These are phyloP conservation scores for Pseudopyricularia cyperi DNA, from an alignment of 2,329 filamentous ascomycete genomes.

Conservation along the genomic window DNA sequence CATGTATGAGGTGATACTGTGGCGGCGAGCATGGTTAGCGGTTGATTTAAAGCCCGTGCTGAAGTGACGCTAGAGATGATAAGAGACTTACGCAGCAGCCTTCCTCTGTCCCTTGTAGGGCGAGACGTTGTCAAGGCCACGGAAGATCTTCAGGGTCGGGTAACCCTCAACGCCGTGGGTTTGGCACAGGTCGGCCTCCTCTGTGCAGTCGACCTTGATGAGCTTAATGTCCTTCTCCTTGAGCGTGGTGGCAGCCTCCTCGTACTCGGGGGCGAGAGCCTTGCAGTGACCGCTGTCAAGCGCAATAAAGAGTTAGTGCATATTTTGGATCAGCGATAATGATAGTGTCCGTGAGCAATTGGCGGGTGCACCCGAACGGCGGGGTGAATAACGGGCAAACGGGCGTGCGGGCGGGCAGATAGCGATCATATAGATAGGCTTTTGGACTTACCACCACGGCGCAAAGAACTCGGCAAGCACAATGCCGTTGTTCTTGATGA, in stretches of 20 bases:
- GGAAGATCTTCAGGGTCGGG: slow-evolving; percentile 98
- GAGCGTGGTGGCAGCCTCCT: slow-evolving; percentile 69
- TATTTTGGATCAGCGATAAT: background rate
- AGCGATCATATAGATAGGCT: too few species aligned
- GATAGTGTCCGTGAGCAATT: background rate
- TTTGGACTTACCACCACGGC: slow-evolving; percentile 39
- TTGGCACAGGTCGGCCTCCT: slow-evolving; percentile 84
- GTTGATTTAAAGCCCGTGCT: background rate
- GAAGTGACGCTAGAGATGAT: background rate
- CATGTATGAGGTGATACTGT: slow-evolving; percentile 72
- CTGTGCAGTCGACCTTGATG: slow-evolving; percentile 89
- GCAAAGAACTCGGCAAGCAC: slow-evolving; percentile 69
- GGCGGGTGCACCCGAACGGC: background rate
- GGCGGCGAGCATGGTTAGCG: background rate
- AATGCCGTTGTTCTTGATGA: slow-evolving; percentile 73
- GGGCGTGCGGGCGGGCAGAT: background rate
- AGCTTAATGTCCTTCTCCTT: slow-evolving; percentile 82
- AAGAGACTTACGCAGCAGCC: slow-evolving; percentile 50
- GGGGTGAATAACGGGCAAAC: too few species aligned
- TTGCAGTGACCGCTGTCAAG: slow-evolving; percentile 89
- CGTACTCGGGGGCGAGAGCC: slow-evolving; percentile 86
- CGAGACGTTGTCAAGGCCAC: slow-evolving; percentile 65
- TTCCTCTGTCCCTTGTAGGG: slow-evolving; percentile 87
- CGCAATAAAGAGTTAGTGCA: slow-evolving; percentile 2
- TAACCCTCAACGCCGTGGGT: slow-evolving; percentile 89